phyloP scores from a whole-genome alignment of 306 rosid genomes.

The Citrullus colocynthis region DNA sequence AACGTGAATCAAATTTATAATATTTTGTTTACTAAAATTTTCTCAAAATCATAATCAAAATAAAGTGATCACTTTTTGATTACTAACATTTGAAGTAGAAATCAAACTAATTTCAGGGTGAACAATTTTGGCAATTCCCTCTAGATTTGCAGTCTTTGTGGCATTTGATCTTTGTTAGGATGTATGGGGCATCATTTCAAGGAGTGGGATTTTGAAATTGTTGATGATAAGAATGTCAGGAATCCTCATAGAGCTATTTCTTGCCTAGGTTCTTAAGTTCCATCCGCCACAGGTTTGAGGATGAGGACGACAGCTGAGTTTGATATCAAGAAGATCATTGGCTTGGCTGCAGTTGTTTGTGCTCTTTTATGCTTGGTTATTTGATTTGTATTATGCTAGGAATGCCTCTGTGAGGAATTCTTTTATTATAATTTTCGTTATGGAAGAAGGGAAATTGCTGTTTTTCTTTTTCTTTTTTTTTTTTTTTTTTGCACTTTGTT shows the following conservation, averaged over 20 bases:
- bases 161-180: background rate
- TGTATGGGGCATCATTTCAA: background rate
- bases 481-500: background rate
- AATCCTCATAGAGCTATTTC: background rate
- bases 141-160: background rate
- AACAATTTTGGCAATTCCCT: background rate
- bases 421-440: background rate
- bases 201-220: background rate
- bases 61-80: background rate
- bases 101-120: background rate
- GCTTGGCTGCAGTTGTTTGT: background rate
- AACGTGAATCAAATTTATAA: background rate
- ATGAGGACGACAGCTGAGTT: background rate
- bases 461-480: too few species aligned
- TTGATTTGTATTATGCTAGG: background rate
- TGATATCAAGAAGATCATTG: background rate
- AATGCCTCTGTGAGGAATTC: background rate
- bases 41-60: background rate
- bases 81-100: background rate
- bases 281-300: background rate
- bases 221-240: background rate
- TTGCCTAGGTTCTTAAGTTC: background rate
- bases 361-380: background rate
- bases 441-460: background rate
- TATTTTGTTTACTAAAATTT: background rate